Percentiles rank a stretch among this genome's conserved stretches.
Evolutionary conservation across 2,329 filamentous ascomycete genomes (phyloP).

Genomic region (Fusarium brachygibbosum): DNA sequence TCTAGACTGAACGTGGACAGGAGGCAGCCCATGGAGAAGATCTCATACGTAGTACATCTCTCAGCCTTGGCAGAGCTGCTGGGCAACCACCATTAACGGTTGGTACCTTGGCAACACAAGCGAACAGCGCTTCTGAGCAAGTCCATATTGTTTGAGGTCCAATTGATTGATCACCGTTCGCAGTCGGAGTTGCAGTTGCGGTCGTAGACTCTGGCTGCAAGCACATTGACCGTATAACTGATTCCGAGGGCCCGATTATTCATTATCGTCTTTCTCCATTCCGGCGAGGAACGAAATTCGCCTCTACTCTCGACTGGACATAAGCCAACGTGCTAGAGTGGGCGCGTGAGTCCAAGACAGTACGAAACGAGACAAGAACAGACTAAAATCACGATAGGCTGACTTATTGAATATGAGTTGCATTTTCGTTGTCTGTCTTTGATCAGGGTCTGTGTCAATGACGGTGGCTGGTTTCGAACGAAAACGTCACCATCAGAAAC

Average conservation of each 20-base stretch:
- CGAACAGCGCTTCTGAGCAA: conserved; percentile 31
- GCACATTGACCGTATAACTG: conserved; percentile 8
- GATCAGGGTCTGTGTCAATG: conserved; percentile 18
- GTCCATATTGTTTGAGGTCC: conserved; percentile 32
- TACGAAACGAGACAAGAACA: conserved; percentile 32
- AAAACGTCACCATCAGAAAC: conserved; percentile 46
- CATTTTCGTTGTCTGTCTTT: conserved; percentile 17
- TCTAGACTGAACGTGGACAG: conserved; percentile 1
- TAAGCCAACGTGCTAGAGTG: conserved; percentile 18
- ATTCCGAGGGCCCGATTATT: conserved; percentile 29
- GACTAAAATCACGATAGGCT: conserved; percentile 11
- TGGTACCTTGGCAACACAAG: conserved; percentile 43
- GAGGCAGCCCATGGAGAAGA: conserved; percentile 39
- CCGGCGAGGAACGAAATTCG: conserved; percentile 37
- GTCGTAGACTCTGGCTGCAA: conserved; percentile 11
- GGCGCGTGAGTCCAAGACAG: conserved; percentile 12
- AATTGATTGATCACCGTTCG: conserved; percentile 12
- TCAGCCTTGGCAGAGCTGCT: conserved; percentile 41
- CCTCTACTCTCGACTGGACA: conserved; percentile 18
- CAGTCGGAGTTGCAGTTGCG: not conserved
- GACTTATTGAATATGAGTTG: not conserved
- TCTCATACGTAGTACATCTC: conserved; percentile 20
- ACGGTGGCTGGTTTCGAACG: conserved; percentile 41
- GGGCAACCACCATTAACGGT: conserved; percentile 40
- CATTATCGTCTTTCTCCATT: conserved; percentile 1